A percentile compares a stretch with the other conserved stretches of the same genome.
Evolutionary conservation across 768 basidiomycete genomes (phyloP).

Genomic region (Hirschioporus abietinus): DNA sequence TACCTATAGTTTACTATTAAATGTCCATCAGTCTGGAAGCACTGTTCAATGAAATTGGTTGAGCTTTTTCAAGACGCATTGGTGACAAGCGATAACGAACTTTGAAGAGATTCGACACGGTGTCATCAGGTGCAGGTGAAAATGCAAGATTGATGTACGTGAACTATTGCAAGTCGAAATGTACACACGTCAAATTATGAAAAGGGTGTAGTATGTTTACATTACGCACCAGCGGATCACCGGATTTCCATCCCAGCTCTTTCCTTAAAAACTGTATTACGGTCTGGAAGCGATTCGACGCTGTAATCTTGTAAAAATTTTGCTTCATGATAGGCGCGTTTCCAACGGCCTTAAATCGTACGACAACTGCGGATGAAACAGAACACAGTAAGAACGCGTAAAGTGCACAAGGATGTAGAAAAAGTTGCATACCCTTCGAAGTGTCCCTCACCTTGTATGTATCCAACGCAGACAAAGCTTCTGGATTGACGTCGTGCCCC

Average conservation of each 20-base stretch:
- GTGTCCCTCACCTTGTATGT: conserved; percentile 84
- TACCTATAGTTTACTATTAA: conserved; percentile 91
- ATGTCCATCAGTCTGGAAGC: conserved; percentile 83
- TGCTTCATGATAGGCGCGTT: conserved; percentile 99
- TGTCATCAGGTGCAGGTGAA: conserved; percentile 79
- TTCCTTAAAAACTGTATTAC: conserved; percentile 90
- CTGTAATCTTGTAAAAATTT: conserved; percentile 97
- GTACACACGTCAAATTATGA: neutral
- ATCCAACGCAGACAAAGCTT: conserved; percentile 70
- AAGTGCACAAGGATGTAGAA: neutral
- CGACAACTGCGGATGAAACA: conserved; percentile 60
- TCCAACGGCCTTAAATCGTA: conserved; percentile 96
- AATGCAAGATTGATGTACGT: conserved; percentile 69
- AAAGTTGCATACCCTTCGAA: conserved; percentile 52
- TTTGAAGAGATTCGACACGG: conserved; percentile 73
- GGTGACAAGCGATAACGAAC: conserved; percentile 27
- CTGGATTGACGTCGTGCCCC: conserved; percentile 15
- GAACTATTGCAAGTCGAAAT: conserved; percentile 21
- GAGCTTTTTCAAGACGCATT: neutral
- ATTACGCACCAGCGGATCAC: conserved; percentile 72
- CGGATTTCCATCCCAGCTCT: conserved; percentile 81
- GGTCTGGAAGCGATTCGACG: conserved; percentile 89
- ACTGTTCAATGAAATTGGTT: conserved; percentile 35
- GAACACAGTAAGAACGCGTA: conserved; percentile 3
- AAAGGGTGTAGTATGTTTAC: neutral